Evolutionary conservation across 805 yeast species (phyloP), one percentile per base, ranked within the genome.

Genomic region (Lipomyces sp.): DNA sequence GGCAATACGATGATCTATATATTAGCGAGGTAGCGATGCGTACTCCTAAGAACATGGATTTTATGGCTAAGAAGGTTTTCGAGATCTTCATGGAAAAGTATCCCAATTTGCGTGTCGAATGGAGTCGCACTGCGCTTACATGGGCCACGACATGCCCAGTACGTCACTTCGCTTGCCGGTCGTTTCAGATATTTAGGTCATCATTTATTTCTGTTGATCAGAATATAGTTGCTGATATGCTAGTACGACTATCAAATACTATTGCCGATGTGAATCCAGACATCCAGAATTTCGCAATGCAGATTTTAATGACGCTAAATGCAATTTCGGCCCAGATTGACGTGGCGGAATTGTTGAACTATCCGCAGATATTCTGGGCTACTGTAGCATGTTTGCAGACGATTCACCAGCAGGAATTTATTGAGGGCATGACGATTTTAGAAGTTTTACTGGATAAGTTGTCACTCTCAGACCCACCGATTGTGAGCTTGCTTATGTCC

Each of bases 61-160:
- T 81, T 8, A 78, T 93, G 67, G 87, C 90, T 2, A 79, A 92
- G 67, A 84, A 85, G 64, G 83, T 89, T 1, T 75, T 92, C 48
- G 84, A 82, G 32, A 81, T 90, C 0, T 86, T 92, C 71, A 69
- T 79, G 6, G 78, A 81, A 0, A 76, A 62, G 33, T 53, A 59
- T 32, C 84, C 87, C 0, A 77, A 73, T 11, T 79, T 92, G n/a
- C 96, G 89, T 75, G 84, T 84, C 53, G 90, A 88, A 60, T 95
- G 99, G 99, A 88, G 96, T 60, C 80, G 88, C 42, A 86, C 85
- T 2, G 89, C 98, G 0, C 80, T 96, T 45, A 82, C 84, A 35
- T 95, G 99, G 99, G 98, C 99, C 0, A 95, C 99, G 0, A 88
- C 97, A 1, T 95, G 98, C 79, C 96, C 98, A 1, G 98, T 94